A percentile compares a stretch with the other conserved stretches of the same genome.
These are phyloP conservation scores for Dentipellis sp. DNA, from an alignment of 768 basidiomycete genomes.

Conservation along the genomic window DNA sequence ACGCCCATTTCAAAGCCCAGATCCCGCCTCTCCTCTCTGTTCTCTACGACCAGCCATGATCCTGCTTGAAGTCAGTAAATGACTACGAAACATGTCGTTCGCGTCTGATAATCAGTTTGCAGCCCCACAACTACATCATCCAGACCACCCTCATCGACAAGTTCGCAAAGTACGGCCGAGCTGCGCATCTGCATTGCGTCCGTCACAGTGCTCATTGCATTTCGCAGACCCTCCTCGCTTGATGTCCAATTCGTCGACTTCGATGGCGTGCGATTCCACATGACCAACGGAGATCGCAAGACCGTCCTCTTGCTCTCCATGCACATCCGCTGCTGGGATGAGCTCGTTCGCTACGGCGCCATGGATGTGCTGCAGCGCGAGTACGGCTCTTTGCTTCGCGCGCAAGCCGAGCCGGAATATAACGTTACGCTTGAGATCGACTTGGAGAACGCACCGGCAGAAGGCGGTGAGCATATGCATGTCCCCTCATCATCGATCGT, in stretches of 20 bases:
- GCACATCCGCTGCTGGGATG: slow-evolving; percentile 96
- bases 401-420: slow-evolving; percentile 77
- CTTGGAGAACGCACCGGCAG: slow-evolving; percentile 75
- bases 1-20: background rate
- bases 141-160: slow-evolving; percentile 85
- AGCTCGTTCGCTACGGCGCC: slow-evolving; percentile 84
- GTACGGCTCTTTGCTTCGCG: slow-evolving; percentile 65
- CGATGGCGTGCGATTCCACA: slow-evolving; percentile 90
- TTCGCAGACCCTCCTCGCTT: slow-evolving; percentile 70
- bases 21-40: background rate
- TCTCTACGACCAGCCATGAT: slow-evolving; percentile 44
- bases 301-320: slow-evolving; percentile 81
- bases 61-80: slow-evolving; percentile 61
- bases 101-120: background rate
- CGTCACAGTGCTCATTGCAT: slow-evolving; percentile 6
- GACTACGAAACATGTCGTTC: background rate
- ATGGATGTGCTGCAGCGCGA: slow-evolving; percentile 69
- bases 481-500: background rate
- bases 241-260: slow-evolving; percentile 98
- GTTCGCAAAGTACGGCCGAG: slow-evolving; percentile 59
- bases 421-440: slow-evolving; percentile 84
- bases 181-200: slow-evolving; percentile 2
- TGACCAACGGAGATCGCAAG: slow-evolving; percentile 84
- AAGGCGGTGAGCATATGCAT: slow-evolving; percentile 50
- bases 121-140: slow-evolving; percentile 92